Evolutionary conservation across 2,329 filamentous ascomycete species (phyloP), one percentile per base, ranked within the genome.

Genomic region (Chalaropsis ovoidea): DNA sequence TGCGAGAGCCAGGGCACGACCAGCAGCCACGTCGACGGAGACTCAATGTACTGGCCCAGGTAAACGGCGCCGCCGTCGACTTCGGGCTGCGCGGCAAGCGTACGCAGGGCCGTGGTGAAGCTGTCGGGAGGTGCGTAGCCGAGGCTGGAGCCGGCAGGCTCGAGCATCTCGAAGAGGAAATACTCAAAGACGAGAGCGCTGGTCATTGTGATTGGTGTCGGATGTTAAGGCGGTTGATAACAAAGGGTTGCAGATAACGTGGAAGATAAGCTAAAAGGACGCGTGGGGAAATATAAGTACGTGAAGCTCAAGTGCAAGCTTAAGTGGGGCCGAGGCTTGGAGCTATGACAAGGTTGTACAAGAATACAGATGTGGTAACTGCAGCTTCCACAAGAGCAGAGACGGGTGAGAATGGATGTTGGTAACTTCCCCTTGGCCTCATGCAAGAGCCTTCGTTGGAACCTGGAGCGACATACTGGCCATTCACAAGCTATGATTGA

Each of bases 1-100:
- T 68, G 65, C 8, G 74, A 75, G 54, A 70, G 67, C 76, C 76
- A 77, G 64, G 72, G 71, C 35, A 75, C 70, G 62, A 74, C 69
- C 65, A 74, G 71, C 60, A 73, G 69, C 71, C 72, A 75, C 42
- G 68, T 70, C 24, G 69, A 69, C 7, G 75, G 72, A 27, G 72
- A 70, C 68, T 77, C 76, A 61, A 74, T 64, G 42, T 74, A 72
- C 7, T 70, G 71, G 67, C 76, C 76, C 49, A 73, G 69, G 68
- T 77, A 73, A 41, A 76, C 67, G 64, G 70, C 70, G 63, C 68
- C 63, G 62, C 75, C 71, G 69, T 74, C 74, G 41, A 74, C 71
- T 43, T 65, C 47, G 1, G 66, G 63, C 15, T 42, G 60, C 31
- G 42, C 24, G 7, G 66, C 63, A 11, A 67, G 15, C 11, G 13